phyloP scores from a whole-genome alignment of 2,329 filamentous ascomycete genomes.

The Claviceps maximensis region DNA sequence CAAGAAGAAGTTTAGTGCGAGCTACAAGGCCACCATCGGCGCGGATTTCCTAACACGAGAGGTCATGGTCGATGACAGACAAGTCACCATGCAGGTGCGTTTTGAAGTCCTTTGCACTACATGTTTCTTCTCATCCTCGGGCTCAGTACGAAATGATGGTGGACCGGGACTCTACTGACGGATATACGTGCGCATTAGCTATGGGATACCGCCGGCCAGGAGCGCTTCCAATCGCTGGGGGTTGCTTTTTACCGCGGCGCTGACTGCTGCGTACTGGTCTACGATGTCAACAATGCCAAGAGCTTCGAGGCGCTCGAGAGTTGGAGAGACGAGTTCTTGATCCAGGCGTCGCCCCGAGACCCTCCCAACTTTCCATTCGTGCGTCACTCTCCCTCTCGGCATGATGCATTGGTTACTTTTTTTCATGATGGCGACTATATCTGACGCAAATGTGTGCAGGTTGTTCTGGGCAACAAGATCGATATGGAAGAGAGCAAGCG shows the following conservation, averaged over 20 bases:
- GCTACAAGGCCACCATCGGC: slow-evolving; percentile 98
- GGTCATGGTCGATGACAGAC: slow-evolving; percentile 88
- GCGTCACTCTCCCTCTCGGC: slow-evolving; percentile 22
- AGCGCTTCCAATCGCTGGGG: slow-evolving; percentile 92
- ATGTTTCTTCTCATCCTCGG: too few species aligned
- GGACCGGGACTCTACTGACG: neutral
- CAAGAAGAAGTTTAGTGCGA: slow-evolving; percentile 99
- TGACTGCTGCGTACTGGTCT: slow-evolving; percentile 95
- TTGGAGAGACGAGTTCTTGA: slow-evolving; percentile 96
- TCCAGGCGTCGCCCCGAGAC: slow-evolving; percentile 91
- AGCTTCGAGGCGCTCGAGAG: slow-evolving; percentile 97
- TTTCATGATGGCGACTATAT: neutral
- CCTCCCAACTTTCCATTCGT: slow-evolving; percentile 98
- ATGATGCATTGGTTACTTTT: too few species aligned
- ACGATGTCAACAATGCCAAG: slow-evolving; percentile 98
- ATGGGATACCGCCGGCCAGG: slow-evolving; percentile 95
- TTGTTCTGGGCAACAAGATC: slow-evolving; percentile 97
- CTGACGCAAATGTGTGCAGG: slow-evolving; percentile 39
- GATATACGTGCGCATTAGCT: slow-evolving; percentile 41
- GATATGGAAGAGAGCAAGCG: slow-evolving; percentile 97
- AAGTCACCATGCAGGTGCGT: slow-evolving; percentile 93
- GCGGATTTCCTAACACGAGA: slow-evolving; percentile 98
- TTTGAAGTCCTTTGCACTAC: neutral
- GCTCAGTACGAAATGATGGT: neutral
- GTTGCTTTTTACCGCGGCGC: slow-evolving; percentile 96